A percentile compares a stretch with the other conserved stretches of the same genome.
Evolutionary conservation across 768 basidiomycete species (phyloP).

Genomic region (Suillus brevipes): DNA sequence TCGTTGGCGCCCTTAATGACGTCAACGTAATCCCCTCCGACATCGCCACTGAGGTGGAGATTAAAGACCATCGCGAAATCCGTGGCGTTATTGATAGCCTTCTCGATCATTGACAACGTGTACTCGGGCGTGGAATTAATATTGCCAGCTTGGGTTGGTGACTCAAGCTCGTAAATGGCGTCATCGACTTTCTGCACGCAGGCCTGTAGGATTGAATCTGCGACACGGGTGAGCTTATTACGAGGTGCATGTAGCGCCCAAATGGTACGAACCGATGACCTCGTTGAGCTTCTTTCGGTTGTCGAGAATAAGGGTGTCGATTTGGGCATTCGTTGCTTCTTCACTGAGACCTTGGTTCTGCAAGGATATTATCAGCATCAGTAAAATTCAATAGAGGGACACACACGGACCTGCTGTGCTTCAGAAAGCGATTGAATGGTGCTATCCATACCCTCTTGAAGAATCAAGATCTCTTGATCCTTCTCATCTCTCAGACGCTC

Average conservation of each 20-base stretch:
- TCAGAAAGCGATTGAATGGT: constrained; percentile 88
- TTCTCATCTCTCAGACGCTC: constrained; percentile 91
- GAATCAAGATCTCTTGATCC: constrained; percentile 93
- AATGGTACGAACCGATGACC: constrained; percentile 72
- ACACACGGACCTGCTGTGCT: constrained; percentile 69
- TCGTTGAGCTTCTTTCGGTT: constrained; percentile 97
- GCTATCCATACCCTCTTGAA: constrained; percentile 93
- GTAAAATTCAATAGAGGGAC: background rate
- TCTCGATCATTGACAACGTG: constrained; percentile 97
- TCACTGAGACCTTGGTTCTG: constrained; percentile 84
- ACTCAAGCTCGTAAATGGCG: constrained; percentile 96
- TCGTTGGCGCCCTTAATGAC: constrained; percentile 98
- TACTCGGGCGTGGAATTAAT: constrained; percentile 98
- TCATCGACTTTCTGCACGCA: constrained; percentile 98
- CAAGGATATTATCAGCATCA: constrained; percentile 11
- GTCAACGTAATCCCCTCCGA: constrained; percentile 92
- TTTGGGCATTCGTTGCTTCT: constrained; percentile 93
- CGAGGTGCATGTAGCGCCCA: constrained; percentile 7
- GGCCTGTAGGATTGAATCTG: constrained; percentile 95
- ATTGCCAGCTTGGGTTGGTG: constrained; percentile 92
- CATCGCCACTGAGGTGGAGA: constrained; percentile 82
- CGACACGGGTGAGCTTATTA: constrained; percentile 15
- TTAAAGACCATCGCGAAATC: constrained; percentile 96
- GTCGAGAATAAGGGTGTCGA: constrained; percentile 94
- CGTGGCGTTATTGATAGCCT: constrained; percentile 89